Evolutionary conservation across 768 basidiomycete species (phyloP).

Genomic region (Pholiota conissans): DNA sequence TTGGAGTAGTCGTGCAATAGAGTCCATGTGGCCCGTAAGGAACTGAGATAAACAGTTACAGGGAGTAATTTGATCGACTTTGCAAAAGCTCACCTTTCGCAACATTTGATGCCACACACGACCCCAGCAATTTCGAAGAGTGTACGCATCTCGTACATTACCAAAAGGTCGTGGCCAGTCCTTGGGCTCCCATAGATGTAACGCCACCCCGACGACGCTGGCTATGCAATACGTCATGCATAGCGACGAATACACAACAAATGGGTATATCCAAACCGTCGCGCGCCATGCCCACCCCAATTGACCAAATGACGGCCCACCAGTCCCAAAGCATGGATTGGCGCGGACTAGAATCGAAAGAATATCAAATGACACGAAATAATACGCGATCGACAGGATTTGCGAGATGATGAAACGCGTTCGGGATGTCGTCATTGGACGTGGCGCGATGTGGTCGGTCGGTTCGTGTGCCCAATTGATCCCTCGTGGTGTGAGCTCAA

Average conservation of each 20-base stretch:
- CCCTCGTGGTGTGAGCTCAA: not conserved
- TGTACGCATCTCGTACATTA: conserved; percentile 30
- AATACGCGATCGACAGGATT: not conserved
- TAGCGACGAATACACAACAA: not conserved
- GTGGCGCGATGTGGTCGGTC: not conserved
- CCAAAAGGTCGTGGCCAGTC: conserved; percentile 43
- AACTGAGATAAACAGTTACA: conserved; percentile 20
- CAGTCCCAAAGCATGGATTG: not conserved
- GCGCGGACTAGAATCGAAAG: not conserved
- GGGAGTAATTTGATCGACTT: conserved; percentile 9
- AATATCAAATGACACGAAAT: not conserved
- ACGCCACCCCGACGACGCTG: conserved; percentile 23
- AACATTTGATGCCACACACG: conserved; percentile 40
- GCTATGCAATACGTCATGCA: conserved; percentile 1
- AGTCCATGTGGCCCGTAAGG: conserved; percentile 25
- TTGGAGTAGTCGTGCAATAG: conserved; percentile 21
- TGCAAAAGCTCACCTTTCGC: conserved; percentile 24
- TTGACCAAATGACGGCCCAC: not conserved
- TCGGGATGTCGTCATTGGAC: not conserved
- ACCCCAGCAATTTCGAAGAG: conserved; percentile 41
- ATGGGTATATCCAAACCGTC: not conserved
- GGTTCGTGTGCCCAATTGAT: not conserved
- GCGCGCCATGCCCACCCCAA: conserved; percentile 4
- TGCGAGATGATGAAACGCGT: conserved; percentile 3
- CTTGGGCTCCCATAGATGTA: conserved; percentile 27